Evolutionary conservation across 75 land plant species (phyloP).

Genomic region (Pinus albicaulis): DNA sequence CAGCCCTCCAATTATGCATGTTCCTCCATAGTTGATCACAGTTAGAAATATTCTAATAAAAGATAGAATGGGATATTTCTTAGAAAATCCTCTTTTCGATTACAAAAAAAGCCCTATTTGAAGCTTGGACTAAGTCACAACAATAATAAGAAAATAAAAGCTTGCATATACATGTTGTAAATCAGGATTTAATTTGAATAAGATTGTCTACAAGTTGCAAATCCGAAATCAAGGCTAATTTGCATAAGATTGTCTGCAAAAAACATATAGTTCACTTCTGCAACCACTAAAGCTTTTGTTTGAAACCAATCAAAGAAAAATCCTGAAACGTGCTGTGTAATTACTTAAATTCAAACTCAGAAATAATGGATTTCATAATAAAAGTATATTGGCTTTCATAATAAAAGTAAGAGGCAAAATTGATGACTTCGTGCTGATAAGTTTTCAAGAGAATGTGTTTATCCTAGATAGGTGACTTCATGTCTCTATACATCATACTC

Average conservation of each 20-base stretch:
- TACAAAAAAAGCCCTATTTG: too few relatives aligned
- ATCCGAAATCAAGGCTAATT: not conserved
- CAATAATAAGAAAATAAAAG: too few relatives aligned
- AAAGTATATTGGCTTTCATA: not conserved
- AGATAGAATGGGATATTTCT: too few relatives aligned
- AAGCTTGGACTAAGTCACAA: too few relatives aligned
- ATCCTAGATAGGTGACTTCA: not conserved
- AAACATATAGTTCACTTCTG: not conserved
- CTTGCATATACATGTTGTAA: too few relatives aligned
- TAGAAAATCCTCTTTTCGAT: too few relatives aligned
- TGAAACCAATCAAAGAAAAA: not conserved
- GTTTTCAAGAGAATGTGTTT: not conserved
- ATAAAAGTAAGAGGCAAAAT: not conserved
- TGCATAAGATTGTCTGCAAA: not conserved
- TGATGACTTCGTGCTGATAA: not conserved
- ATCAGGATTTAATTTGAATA: too few relatives aligned
- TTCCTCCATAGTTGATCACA: too few relatives aligned
- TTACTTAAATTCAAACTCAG: too few relatives aligned
- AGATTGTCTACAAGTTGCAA: too few relatives aligned
- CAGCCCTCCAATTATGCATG: too few relatives aligned
- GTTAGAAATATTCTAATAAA: too few relatives aligned
- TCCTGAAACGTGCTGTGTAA: not conserved
- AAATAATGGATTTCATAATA: not conserved
- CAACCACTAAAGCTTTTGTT: not conserved
- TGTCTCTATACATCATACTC: not conserved